These are phyloP conservation scores for Hyaloperonospora brassicae DNA, from an alignment of 352 stramenopile genomes.

Conservation along the genomic window DNA sequence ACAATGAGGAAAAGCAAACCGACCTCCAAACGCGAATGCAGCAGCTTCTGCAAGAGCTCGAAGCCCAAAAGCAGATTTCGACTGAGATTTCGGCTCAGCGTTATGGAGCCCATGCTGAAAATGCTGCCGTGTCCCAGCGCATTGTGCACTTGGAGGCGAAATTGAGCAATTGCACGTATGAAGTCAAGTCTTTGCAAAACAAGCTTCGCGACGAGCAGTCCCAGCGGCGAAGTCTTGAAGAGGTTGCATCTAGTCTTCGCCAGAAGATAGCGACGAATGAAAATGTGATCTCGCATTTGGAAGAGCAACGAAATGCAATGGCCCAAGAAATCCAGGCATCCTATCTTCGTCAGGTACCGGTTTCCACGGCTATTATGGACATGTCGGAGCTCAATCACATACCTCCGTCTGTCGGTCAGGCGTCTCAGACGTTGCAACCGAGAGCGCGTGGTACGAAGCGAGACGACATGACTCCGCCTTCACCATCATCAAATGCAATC, in stretches of 20 bases:
- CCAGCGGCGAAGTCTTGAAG: slow-evolving; percentile 53
- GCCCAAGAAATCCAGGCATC: slow-evolving; percentile 59
- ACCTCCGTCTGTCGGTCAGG: slow-evolving; percentile 16
- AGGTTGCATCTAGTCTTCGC: slow-evolving; percentile 50
- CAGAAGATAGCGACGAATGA: slow-evolving; percentile 63
- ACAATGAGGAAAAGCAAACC: slow-evolving; percentile 36
- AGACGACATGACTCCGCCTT: slow-evolving; percentile 15
- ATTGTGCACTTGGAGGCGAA: slow-evolving; percentile 75
- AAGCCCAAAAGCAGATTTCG: slow-evolving; percentile 58
- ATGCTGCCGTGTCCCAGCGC: slow-evolving; percentile 60
- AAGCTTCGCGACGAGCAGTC: slow-evolving; percentile 48
- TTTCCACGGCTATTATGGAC: slow-evolving; percentile 43
- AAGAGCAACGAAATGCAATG: slow-evolving; percentile 70
- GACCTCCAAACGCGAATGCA: slow-evolving; percentile 57
- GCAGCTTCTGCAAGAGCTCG: slow-evolving; percentile 35
- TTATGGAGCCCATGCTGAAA: slow-evolving; percentile 68
- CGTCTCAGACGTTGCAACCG: slow-evolving; percentile 7
- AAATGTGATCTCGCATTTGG: slow-evolving; percentile 44
- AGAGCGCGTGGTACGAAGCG: neutral
- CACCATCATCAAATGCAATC: slow-evolving; percentile 18
- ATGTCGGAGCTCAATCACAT: slow-evolving; percentile 52
- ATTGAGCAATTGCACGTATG: slow-evolving; percentile 59
- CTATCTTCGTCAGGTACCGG: slow-evolving; percentile 38
- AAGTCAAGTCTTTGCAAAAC: slow-evolving; percentile 50
- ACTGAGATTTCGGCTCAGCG: slow-evolving; percentile 74